Base-by-base conservation (phyloP, 208 protist genomes). In the Tritrichomonas foetus region DNA sequence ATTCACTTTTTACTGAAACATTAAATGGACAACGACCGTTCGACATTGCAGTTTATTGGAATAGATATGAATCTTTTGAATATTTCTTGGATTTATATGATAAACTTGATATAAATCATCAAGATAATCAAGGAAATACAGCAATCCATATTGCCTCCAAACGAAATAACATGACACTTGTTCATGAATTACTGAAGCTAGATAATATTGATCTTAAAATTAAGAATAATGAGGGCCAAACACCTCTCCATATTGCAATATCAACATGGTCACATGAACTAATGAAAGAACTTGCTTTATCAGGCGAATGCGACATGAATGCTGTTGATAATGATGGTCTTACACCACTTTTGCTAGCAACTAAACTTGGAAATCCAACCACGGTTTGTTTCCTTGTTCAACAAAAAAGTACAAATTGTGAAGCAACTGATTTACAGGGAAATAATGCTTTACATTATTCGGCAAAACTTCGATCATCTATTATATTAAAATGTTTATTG, bases 111-210 rank as follows among this genome's bases (percentile, higher is more conserved):
- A 82, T 82, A 82, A 82, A 82, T 27, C 33, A 30, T 30, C 74
- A 82, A 82, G 74, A 82, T 82, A 50, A 47, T 49, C 41, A 82
- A 50, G 74, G 74, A 82, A 82, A 82, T 27, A 82, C 74, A 30
- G 33, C 41, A 2, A 8, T 82, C 1, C 74, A 82, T 41, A 47
- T 50, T 27, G 74, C 74, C 41, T 20, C 41, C 27, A 47, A 36
- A 14, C 33, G 50, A 25, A 41, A 41, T 9, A 82, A 82, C 22
- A 82, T 82, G 3, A 30, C 44, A n/a, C 44, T 49, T 20, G 41
- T 82, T n/a, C 39, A 50, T 47, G 22, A 30, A n/a, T 49, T 82
- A 50, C 39, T 82, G 50, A 82, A 82, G 27, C 20, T 53, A 30
- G 11, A 36, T 50, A 14, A 16, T n/a, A 82, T 82, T 8, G 50